Evolutionary conservation across 108 stramenopile species (phyloP).

Genomic region (Fragilariopsis cylindrus): DNA sequence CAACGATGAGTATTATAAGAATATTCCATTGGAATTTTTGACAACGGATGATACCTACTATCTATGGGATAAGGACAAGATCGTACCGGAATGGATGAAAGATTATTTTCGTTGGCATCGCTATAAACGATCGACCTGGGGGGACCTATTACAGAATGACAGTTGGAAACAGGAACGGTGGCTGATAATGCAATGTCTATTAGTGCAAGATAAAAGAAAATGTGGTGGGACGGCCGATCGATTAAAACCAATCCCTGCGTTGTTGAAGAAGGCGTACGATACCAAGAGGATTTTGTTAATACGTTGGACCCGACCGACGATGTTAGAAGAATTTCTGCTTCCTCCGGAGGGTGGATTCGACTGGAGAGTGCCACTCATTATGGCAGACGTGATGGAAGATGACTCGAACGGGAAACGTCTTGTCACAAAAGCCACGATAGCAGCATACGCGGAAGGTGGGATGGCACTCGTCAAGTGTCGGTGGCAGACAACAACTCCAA

Average conservation of each 20-base stretch:
- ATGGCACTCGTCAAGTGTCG: conserved; percentile 19
- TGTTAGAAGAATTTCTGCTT: conserved; percentile 42
- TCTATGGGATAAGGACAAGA: conserved; percentile 31
- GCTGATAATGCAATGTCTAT: conserved; percentile 32
- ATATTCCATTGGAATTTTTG: conserved; percentile 17
- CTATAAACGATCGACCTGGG: conserved; percentile 16
- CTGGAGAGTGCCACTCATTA: conserved; percentile 40
- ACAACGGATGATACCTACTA: background rate
- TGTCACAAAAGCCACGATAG: background rate
- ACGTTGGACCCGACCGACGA: conserved; percentile 40
- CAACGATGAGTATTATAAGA: conserved; percentile 18
- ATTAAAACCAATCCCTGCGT: conserved; percentile 29
- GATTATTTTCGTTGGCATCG: conserved; percentile 50
- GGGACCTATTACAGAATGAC: background rate
- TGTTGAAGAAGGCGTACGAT: conserved; percentile 30
- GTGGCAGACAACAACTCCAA: conserved; percentile 20
- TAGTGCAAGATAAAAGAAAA: background rate
- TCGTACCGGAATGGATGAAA: conserved; percentile 47
- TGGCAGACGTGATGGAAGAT: conserved; percentile 12
- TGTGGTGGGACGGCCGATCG: conserved; percentile 45
- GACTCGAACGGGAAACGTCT: background rate
- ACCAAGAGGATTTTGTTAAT: conserved; percentile 43
- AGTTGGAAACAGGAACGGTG: conserved; percentile 23
- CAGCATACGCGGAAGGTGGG: background rate
- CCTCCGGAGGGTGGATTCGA: conserved; percentile 51